Evolutionary conservation across 495 filamentous ascomycete species (phyloP).

Genomic region (Aspergillus heteromorphus): DNA sequence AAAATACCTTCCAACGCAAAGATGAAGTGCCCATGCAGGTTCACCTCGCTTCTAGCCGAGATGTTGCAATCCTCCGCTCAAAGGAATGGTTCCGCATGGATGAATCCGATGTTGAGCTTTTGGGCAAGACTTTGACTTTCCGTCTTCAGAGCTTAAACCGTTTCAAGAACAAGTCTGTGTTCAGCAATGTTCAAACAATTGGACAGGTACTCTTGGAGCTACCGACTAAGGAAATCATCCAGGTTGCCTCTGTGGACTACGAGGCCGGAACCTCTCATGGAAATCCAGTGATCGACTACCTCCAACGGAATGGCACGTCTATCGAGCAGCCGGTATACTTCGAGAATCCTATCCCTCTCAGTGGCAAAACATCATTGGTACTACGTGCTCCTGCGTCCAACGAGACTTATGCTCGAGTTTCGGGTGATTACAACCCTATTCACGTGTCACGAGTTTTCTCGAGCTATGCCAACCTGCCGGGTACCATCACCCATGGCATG

Average conservation of each 20-base stretch:
- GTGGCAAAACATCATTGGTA: conserved; percentile 80
- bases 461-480: conserved; percentile 87
- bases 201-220: conserved; percentile 92
- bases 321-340: conserved; percentile 97
- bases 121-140: conserved; percentile 93
- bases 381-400: conserved; percentile 93
- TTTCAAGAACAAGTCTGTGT: conserved; percentile 92
- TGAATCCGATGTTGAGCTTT: conserved; percentile 72
- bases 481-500: conserved; percentile 98
- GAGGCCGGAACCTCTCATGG: conserved; percentile 84
- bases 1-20: conserved; percentile 98
- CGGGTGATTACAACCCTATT: conserved; percentile 97
- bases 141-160: conserved; percentile 82
- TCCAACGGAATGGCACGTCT: conserved; percentile 82
- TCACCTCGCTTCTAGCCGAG: conserved; percentile 76
- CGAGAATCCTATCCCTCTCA: conserved; percentile 93
- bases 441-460: conserved; percentile 97
- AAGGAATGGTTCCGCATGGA: conserved; percentile 96
- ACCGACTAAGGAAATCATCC: conserved; percentile 95
- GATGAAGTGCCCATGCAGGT: conserved; percentile 93
- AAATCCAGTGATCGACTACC: conserved; percentile 95
- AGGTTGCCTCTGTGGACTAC: conserved; percentile 93
- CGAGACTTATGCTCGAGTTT: conserved; percentile 95
- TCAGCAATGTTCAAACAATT: conserved; percentile 85
- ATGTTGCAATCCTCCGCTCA: conserved; percentile 86